Percentiles rank a stretch among this genome's conserved stretches.
These are phyloP conservation scores for Coniochaeta prunicola DNA, from an alignment of 2,329 filamentous ascomycete genomes.

Conservation along the genomic window DNA sequence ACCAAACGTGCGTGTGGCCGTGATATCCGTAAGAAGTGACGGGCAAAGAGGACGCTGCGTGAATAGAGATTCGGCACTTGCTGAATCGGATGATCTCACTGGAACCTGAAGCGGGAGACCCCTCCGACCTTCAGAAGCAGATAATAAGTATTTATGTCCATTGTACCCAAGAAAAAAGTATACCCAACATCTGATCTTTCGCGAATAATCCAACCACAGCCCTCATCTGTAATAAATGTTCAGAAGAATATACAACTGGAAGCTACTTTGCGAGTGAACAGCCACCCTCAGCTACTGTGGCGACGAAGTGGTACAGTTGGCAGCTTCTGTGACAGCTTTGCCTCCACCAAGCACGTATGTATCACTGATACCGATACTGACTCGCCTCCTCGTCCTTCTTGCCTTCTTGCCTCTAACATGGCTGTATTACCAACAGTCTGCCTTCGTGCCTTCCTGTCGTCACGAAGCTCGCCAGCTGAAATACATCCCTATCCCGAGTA, in stretches of 20 bases:
- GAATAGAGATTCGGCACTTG: not conserved
- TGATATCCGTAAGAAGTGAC: not conserved
- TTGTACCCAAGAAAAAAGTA: not conserved
- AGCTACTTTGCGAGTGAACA: not conserved
- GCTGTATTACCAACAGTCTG: not conserved
- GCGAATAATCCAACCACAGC: not conserved
- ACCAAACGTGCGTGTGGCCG: not conserved
- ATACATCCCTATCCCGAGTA: not conserved
- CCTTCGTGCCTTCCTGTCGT: not conserved
- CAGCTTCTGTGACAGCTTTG: not conserved
- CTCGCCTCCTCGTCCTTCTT: not conserved
- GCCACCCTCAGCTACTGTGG: not conserved
- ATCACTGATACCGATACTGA: not conserved
- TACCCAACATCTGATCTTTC: not conserved
- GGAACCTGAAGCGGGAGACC: not conserved
- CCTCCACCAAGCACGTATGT: not conserved
- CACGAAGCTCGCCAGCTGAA: not conserved
- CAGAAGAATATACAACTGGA: not conserved
- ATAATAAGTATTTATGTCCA: not conserved
- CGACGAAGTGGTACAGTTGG: not conserved
- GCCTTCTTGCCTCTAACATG: not conserved
- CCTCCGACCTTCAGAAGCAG: not conserved
- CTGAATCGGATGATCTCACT: not conserved
- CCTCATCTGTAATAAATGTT: not conserved
- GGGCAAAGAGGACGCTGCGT: too few relatives aligned